Conservation (phyloP, 306 rosid genomes). For the Prunus kanzakura region DNA sequence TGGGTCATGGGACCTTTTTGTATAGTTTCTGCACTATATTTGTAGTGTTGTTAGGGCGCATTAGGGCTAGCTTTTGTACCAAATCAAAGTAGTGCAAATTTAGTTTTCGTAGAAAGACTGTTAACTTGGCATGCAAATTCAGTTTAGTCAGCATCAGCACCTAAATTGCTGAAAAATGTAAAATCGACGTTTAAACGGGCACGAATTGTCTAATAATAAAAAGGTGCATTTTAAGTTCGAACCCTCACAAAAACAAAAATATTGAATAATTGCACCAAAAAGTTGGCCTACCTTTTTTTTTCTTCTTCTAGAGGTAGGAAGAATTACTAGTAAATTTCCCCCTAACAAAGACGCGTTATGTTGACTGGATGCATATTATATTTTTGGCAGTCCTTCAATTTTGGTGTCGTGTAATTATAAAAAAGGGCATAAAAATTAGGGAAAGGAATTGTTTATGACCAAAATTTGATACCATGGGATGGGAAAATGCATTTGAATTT, state of each 20-base stretch:
- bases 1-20: background rate
- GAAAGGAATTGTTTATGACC: too few species aligned
- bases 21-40: background rate
- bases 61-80: background rate
- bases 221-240: background rate
- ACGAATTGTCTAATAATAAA: background rate
- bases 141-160: too few species aligned
- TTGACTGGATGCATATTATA: too few species aligned
- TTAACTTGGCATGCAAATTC: background rate
- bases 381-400: too few species aligned
- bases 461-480: too few species aligned
- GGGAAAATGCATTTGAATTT: too few species aligned
- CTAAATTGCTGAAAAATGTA: background rate
- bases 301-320: too few species aligned
- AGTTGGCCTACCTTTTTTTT: background rate
- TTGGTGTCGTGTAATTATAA: too few species aligned
- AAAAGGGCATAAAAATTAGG: too few species aligned
- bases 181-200: background rate
- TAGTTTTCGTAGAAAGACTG: background rate
- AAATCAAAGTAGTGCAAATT: background rate
- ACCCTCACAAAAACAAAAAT: too few species aligned
- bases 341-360: too few species aligned
- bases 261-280: background rate
- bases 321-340: too few species aligned
- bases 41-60: background rate